Evolutionary conservation across 495 filamentous ascomycete species (phyloP), one percentile per base, ranked within the genome.

Genomic region (Aspergillus sparsus): DNA sequence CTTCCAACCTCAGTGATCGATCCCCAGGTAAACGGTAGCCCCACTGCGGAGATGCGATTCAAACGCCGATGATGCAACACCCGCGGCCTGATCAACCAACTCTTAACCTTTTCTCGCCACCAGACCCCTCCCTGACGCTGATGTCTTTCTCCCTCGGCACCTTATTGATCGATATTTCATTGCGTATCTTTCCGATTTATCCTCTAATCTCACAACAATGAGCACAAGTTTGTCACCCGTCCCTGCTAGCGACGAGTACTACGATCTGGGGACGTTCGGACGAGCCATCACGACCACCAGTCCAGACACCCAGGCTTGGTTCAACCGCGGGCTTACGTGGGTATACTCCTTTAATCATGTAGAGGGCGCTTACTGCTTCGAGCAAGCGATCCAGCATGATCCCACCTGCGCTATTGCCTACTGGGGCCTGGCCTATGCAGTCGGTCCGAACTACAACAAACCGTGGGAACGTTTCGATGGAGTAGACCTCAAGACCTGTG

Each of bases 391-490:
- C 51, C 70, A 71, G 3, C 57, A 71, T 52, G 86, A 90, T 66
- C 61, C 71, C 1, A 61, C 69, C 10, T 87, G 82, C 64, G 77
- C 79, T 9, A 83, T 89, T 67, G 86, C 85, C 16, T 82, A 85
- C 55, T 90, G 87, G 87, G 87, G 86, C 0, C 64, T 87, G 3
- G 85, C 87, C 1, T 89, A 82, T 66, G 68, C 82, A 8, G 64
- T 86, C 0, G 87, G 87, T 7, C 86, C 87, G 4, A 88, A 90
- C 62, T 90, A 90, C 69, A 89, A 90, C 65, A 87, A 88, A 66
- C 80, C 85, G 0, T 90, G 87, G 87, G 76, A 80, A 0, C n/a
- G n/a, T 5, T 88, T 88, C 60, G 84, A 87, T 55, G 67, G 73
- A 11, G 58, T 69, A 2, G 83, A 88, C 31, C 62, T 85, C 4